A percentile compares a stretch with the other conserved stretches of the same genome.
phyloP scores from a whole-genome alignment of 2,329 filamentous ascomycete genomes.

The Pseudocercospora vitis region DNA sequence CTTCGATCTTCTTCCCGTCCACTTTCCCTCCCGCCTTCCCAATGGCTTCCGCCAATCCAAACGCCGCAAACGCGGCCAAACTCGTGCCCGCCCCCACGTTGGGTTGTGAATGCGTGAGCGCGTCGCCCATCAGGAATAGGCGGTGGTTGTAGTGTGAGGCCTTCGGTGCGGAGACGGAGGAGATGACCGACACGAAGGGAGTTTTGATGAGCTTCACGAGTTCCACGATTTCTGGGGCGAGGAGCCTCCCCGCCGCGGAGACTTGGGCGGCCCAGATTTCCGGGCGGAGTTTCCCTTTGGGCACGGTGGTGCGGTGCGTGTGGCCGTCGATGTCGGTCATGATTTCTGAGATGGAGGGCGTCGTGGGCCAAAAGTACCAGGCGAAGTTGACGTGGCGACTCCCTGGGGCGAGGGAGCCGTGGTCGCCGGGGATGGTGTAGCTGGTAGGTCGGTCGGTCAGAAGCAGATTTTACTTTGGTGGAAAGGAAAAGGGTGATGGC shows the following conservation, averaged over 20 bases:
- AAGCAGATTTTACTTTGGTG: no score
- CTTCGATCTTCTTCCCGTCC: conserved; percentile 16
- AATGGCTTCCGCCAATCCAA: conserved; percentile 29
- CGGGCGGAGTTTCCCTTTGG: conserved; percentile 32
- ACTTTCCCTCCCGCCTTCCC: conserved; percentile 13
- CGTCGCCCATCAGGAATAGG: conserved; percentile 36
- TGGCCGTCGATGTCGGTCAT: conserved; percentile 35
- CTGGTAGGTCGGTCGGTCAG: conserved; percentile 1
- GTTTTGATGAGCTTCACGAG: conserved; percentile 29
- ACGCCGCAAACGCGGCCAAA: conserved; percentile 29
- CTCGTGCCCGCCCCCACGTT: conserved; percentile 34
- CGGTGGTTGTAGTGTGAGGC: conserved; percentile 31
- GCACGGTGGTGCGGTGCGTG: conserved; percentile 32
- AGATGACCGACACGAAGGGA: conserved; percentile 35
- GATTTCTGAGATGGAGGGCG: conserved; percentile 27
- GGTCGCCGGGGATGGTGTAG: conserved; percentile 34
- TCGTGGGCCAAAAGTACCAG: conserved; percentile 31
- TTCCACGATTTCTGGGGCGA: conserved; percentile 30
- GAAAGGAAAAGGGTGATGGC: not conserved
- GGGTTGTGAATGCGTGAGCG: conserved; percentile 32
- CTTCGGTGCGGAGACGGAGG: conserved; percentile 27
- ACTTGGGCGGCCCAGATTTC: conserved; percentile 35
- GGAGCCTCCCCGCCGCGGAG: conserved; percentile 19
- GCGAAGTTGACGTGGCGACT: conserved; percentile 33
- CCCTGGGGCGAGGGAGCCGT: conserved; percentile 29